These are phyloP conservation scores for Cercospora citrullina DNA, from an alignment of 2,329 filamentous ascomycete genomes.

Conservation along the genomic window DNA sequence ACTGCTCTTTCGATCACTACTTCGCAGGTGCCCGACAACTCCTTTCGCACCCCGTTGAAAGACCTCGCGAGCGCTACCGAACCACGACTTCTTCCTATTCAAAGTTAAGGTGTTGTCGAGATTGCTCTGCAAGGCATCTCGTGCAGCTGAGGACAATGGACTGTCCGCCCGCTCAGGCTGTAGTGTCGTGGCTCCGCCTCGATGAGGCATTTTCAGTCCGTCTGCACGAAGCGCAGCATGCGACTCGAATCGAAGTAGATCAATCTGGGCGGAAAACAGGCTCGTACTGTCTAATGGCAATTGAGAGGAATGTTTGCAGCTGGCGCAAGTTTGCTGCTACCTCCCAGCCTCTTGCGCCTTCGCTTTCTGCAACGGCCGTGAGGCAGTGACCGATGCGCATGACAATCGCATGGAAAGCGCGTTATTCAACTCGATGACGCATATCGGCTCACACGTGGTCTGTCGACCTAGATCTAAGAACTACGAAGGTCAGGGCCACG, in stretches of 20 bases:
- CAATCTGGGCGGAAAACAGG: background rate
- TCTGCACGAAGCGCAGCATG: background rate
- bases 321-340: background rate
- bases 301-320: background rate
- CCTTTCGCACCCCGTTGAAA: constrained; percentile 21
- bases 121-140: constrained; percentile 23
- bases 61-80: constrained; percentile 25
- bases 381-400: background rate
- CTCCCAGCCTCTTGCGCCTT: background rate
- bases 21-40: constrained; percentile 19
- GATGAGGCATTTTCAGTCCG: constrained; percentile 15
- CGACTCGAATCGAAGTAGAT: background rate
- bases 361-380: background rate
- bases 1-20: constrained; percentile 10
- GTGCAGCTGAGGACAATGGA: constrained; percentile 20
- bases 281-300: background rate
- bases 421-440: background rate
- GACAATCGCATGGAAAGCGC: background rate
- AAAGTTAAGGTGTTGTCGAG: constrained; percentile 23
- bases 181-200: constrained; percentile 13
- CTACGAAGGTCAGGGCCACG: background rate
- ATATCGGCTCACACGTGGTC: background rate
- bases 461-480: background rate
- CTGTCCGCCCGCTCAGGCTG: constrained; percentile 9
- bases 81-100: constrained; percentile 30